Evolutionary conservation across 306 rosid species (phyloP).

Genomic region (Gynostemma pentaphyllum): DNA sequence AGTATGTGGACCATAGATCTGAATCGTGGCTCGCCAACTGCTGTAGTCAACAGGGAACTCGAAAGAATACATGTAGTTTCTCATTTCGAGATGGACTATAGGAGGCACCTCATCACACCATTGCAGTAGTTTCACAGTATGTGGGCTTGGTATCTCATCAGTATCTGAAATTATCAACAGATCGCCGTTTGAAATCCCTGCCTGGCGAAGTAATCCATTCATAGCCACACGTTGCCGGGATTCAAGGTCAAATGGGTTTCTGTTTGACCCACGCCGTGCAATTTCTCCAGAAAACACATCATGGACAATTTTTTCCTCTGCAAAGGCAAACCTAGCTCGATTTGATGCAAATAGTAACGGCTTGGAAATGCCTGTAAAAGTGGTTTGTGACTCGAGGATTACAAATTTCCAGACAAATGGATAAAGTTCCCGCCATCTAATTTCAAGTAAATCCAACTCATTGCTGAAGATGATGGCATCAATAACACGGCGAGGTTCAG

Average conservation of each 20-base stretch:
- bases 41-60: constrained; percentile 85
- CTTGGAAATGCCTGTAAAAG: constrained; percentile 81
- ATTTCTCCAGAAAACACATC: constrained; percentile 35
- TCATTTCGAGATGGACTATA: constrained; percentile 69
- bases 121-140: constrained; percentile 60
- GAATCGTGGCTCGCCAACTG: constrained; percentile 83
- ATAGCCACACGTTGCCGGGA: constrained; percentile 50
- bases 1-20: constrained; percentile 39
- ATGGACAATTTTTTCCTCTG: constrained; percentile 36
- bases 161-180: constrained; percentile 65
- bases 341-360: constrained; percentile 45
- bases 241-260: constrained; percentile 62
- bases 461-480: constrained; percentile 84
- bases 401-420: constrained; percentile 69
- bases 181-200: constrained; percentile 59
- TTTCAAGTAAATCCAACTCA: constrained; percentile 78
- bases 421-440: constrained; percentile 72
- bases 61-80: constrained; percentile 78
- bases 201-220: constrained; percentile 41
- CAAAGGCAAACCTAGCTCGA: constrained; percentile 44
- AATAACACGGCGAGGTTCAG: constrained; percentile 52
- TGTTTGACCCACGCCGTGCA: constrained; percentile 24
- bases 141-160: constrained; percentile 88
- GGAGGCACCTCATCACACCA: constrained; percentile 92
- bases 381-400: constrained; percentile 64